Base-by-base conservation (phyloP, 2,329 filamentous ascomycete genomes). In the Aspergillus fumigatiaffinis region DNA sequence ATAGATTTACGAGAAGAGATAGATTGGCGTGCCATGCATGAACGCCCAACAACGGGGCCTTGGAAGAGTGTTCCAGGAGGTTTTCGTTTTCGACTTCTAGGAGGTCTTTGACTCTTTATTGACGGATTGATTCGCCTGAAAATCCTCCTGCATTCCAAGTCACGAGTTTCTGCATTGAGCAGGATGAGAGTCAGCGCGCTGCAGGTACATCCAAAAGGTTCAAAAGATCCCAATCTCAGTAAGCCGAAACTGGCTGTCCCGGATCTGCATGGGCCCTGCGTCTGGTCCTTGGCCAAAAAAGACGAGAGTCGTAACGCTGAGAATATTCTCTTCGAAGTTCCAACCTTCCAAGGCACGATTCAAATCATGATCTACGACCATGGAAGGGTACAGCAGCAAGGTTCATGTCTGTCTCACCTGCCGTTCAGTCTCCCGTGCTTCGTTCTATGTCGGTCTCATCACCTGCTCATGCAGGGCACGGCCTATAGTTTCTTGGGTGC, bases 331-430 rank as follows among this genome's bases (percentile, higher is more conserved):
- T 35, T 41, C 17, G 50, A 41, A 26, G 23, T 49, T n/a, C 47
- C 47, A 49, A 26, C 23, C 21, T 49, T 49, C 47, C 28, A 49
- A n/a, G 49, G 53, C 41, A 54, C 57, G 51, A 58, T 55, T 53
- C n/a, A 25, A 53, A 56, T 51, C 55, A 55, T 41, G 51, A 59
- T 59, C 56, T 53, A 51, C 50, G 48, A 28, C 29, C 23, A 10
- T 20, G 20, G 21, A 42, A 28, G 54, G 44, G 41, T 35, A 60
- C 50, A 60, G 54, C 46, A 32, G 44, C 44, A 54, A 56, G 56
- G 49, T 26, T 53, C 48, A 35, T 51, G 21, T 35, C 55, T 61
- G 63, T 61, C 58, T 64, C 57, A 63, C 48, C 41, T 56, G 52
- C 54, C 29, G 46, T 4, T 51, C 29, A 32, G 17, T 38, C 51